Percentiles rank a stretch among this genome's conserved stretches.
Conservation (phyloP, 1,284 basidiomycete species). For the Gymnopus androsaceus region DNA sequence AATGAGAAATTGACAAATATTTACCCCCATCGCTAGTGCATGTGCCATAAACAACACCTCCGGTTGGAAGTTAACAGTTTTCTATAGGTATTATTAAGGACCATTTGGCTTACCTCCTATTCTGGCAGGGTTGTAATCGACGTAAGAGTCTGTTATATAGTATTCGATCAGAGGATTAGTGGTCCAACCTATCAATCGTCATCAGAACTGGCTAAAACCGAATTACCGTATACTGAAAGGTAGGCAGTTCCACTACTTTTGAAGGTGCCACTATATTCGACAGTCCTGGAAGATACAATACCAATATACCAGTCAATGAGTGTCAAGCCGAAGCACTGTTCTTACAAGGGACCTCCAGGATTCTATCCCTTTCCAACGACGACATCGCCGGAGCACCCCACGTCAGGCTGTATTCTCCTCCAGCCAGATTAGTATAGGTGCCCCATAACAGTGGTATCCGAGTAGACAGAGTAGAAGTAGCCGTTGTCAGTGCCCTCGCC, state of each 20-base stretch:
- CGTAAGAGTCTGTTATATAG: conserved; percentile 42
- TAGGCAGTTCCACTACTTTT: conserved; percentile 38
- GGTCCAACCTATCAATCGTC: conserved; percentile 36
- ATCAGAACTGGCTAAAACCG: background rate
- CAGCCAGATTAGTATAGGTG: conserved; percentile 30
- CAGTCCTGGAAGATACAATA: conserved; percentile 23
- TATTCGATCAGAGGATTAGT: conserved; percentile 40
- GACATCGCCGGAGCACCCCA: conserved; percentile 32
- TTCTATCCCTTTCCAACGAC: conserved; percentile 37
- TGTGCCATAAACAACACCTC: too few relatives aligned
- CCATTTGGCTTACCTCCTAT: too few relatives aligned
- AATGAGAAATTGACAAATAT: too few relatives aligned
- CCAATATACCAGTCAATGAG: background rate
- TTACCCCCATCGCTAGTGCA: too few relatives aligned
- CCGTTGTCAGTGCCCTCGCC: background rate
- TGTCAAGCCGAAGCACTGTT: background rate
- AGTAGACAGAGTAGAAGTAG: conserved; percentile 18
- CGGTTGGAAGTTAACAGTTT: too few relatives aligned
- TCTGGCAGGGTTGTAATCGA: too few relatives aligned
- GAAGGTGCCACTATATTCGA: conserved; percentile 34
- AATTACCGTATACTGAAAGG: conserved; percentile 27
- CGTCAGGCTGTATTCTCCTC: conserved; percentile 25
- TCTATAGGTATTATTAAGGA: too few relatives aligned
- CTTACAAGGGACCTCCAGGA: conserved; percentile 25
- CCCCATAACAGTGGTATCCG: conserved; percentile 27